These are phyloP conservation scores for Pseudisothecium myosuroides DNA, from an alignment of 225 moss, liverwort and hornwort species.

Conservation along the genomic window DNA sequence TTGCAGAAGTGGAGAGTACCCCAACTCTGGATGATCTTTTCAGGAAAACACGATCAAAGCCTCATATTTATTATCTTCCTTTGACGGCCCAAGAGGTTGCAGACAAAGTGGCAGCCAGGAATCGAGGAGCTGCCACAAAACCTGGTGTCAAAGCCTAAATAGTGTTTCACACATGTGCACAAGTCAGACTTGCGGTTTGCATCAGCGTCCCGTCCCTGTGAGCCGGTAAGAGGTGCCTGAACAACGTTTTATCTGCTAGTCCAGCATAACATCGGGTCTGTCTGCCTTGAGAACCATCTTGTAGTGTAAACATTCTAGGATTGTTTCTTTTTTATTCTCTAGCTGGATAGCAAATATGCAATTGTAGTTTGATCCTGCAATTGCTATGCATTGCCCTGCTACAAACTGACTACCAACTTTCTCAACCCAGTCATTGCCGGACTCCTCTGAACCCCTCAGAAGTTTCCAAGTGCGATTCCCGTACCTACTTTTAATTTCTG, in stretches of 20 bases:
- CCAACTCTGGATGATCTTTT: slow-evolving; percentile 98
- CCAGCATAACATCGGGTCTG: slow-evolving; percentile 17
- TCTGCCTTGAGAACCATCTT: slow-evolving; percentile 27
- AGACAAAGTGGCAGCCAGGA: slow-evolving; percentile 34
- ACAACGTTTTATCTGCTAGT: slow-evolving; percentile 41
- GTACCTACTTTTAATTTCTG: slow-evolving; percentile 1
- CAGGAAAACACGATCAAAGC: slow-evolving; percentile 88
- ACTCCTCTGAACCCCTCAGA: background rate
- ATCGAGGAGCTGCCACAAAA: slow-evolving; percentile 54
- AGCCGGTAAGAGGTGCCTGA: slow-evolving; percentile 43
- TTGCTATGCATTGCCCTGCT: slow-evolving; percentile 12
- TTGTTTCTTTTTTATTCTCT: slow-evolving; percentile 5
- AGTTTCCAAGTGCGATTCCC: background rate
- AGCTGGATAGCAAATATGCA: slow-evolving; percentile 26
- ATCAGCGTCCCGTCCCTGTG: slow-evolving; percentile 30
- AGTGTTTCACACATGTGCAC: slow-evolving; percentile 24
- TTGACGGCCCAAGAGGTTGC: slow-evolving; percentile 83
- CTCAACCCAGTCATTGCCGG: slow-evolving; percentile 10
- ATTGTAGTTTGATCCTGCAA: slow-evolving; percentile 8
- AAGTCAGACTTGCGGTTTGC: slow-evolving; percentile 26
- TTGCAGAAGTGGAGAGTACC: slow-evolving; percentile 71
- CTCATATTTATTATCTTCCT: slow-evolving; percentile 95
- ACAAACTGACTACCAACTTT: background rate
- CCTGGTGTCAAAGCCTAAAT: slow-evolving; percentile 60
- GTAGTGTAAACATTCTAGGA: slow-evolving; percentile 9